phyloP scores from a whole-genome alignment of 768 basidiomycete species.

The Boletus reticuloceps region DNA sequence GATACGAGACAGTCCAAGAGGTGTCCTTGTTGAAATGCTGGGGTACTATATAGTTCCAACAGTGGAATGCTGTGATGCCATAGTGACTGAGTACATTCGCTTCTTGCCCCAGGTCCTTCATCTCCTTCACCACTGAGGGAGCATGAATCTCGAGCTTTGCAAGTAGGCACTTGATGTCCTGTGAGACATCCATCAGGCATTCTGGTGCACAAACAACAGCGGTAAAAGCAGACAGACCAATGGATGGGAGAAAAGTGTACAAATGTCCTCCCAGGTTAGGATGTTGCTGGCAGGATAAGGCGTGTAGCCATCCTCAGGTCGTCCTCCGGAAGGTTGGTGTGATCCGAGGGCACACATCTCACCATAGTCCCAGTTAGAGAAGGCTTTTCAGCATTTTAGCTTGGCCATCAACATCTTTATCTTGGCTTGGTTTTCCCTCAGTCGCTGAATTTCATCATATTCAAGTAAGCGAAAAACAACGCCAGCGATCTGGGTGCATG shows the following conservation, averaged over 20 bases:
- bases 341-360: not conserved
- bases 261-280: not conserved
- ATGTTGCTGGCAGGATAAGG: not conserved
- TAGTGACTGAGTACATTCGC: not conserved
- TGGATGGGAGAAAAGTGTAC: not conserved
- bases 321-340: not conserved
- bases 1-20: constrained; percentile 6
- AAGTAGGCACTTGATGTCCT: constrained; percentile 2
- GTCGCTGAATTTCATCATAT: rapidly evolving
- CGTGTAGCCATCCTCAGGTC: not conserved
- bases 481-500: not conserved
- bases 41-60: constrained; percentile 8
- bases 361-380: not conserved
- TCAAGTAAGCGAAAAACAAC: not conserved
- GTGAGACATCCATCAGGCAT: no score
- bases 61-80: constrained; percentile 1
- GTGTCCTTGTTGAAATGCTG: no score
- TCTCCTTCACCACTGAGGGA: not conserved
- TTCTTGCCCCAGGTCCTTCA: not conserved
- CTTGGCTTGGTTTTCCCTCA: not conserved
- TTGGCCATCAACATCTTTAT: not conserved
- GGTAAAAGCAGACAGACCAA: not conserved
- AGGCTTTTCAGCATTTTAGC: not conserved
- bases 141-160: not conserved
- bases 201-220: not conserved